Evolutionary conservation across 768 basidiomycete genomes (phyloP).

Genomic region (Fistulinella prunicolor): DNA sequence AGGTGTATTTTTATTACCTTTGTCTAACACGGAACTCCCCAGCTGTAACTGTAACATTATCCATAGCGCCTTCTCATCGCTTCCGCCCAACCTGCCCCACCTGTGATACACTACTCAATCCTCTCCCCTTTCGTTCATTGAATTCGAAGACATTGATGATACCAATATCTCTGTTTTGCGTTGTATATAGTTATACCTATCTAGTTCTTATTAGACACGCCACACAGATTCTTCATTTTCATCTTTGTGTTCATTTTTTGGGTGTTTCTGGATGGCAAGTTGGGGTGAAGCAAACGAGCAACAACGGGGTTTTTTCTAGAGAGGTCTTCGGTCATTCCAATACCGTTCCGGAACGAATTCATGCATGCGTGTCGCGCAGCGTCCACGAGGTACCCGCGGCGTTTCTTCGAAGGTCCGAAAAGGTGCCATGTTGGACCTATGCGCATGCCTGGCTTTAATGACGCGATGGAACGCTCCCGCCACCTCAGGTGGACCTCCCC

Average conservation of each 20-base stretch:
- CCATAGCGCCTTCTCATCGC: neutral
- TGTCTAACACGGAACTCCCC: slow-evolving; percentile 17
- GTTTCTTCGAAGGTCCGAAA: no score
- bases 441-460: no score
- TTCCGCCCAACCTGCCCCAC: neutral
- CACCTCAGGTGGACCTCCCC: no score
- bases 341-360: no score
- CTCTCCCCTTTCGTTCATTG: slow-evolving; percentile 12
- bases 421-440: no score
- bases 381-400: no score
- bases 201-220: slow-evolving; percentile 9
- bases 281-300: slow-evolving; percentile 15
- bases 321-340: neutral
- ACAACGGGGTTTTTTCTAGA: slow-evolving; percentile 1
- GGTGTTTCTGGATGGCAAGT: no score
- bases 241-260: neutral
- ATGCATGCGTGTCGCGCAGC: no score
- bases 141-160: slow-evolving; percentile 4
- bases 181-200: slow-evolving; percentile 34
- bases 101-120: slow-evolving; percentile 2
- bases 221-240: neutral
- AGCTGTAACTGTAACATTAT: slow-evolving; percentile 26
- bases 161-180: slow-evolving; percentile 4
- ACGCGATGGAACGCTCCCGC: no score
- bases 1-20: slow-evolving; percentile 28